These are phyloP conservation scores for Fraxinus floribunda DNA, from an alignment of 305 asterid species.

Conservation along the genomic window DNA sequence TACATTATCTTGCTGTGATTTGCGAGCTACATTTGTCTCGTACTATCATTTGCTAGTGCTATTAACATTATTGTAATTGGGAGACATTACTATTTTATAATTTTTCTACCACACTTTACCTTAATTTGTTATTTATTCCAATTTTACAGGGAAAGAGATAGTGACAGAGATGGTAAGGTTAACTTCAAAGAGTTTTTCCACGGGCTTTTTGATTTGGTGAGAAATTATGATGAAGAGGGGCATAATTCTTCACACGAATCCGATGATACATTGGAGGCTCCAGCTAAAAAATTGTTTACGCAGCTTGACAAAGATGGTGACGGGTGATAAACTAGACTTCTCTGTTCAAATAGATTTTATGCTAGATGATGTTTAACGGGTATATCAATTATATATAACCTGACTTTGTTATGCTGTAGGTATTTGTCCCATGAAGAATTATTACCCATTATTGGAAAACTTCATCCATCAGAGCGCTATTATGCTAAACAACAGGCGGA, in stretches of 20 bases:
- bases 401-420: conserved; percentile 37
- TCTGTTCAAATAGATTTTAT: conserved; percentile 14
- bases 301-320: conserved; percentile 94
- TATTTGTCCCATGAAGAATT: conserved; percentile 72
- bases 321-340: conserved; percentile 55
- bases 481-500: conserved; percentile 93
- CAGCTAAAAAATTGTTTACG: conserved; percentile 68
- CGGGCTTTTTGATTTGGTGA: conserved; percentile 81
- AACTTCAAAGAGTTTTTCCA: conserved; percentile 88
- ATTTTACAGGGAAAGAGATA: conserved; percentile 79
- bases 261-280: conserved; percentile 51
- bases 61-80: neutral
- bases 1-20: neutral
- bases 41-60: neutral
- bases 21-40: neutral
- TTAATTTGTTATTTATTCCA: conserved; percentile 1
- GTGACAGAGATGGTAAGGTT: conserved; percentile 78
- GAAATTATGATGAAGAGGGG: conserved; percentile 71
- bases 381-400: conserved; percentile 8
- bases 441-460: conserved; percentile 72
- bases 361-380: conserved; percentile 3
- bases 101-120: conserved; percentile 6
- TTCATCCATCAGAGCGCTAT: conserved; percentile 86
- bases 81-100: neutral
- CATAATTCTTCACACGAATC: conserved; percentile 49